Evolutionary conservation across 768 basidiomycete genomes (phyloP).

Genomic region (Termitomyces heimii): DNA sequence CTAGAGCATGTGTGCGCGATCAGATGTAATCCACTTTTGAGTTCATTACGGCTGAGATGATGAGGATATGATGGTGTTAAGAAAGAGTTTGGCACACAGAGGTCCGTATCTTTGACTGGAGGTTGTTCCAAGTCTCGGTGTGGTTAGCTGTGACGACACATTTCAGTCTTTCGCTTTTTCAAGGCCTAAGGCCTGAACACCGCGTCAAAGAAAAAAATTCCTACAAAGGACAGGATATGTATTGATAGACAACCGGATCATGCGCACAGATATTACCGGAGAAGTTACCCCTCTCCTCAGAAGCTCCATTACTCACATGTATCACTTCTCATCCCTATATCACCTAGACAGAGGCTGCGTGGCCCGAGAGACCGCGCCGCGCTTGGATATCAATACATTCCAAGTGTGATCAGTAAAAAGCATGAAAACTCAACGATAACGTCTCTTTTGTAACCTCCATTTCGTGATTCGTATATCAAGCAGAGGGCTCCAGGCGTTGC

Average conservation of each 20-base stretch:
- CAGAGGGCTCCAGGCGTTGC: slow-evolving; percentile 10
- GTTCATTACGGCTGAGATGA: not conserved
- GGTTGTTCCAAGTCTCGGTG: too few relatives aligned
- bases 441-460: not conserved
- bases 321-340: not conserved
- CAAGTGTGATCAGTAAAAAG: slow-evolving; percentile 7
- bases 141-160: not conserved
- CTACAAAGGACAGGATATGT: not conserved
- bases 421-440: slow-evolving; percentile 15
- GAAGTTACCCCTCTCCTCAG: not conserved
- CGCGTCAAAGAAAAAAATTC: not conserved
- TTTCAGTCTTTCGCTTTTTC: not conserved
- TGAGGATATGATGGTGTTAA: too few relatives aligned
- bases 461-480: slow-evolving; percentile 1
- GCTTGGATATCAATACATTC: slow-evolving; percentile 11
- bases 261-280: too few relatives aligned
- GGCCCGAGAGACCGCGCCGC: slow-evolving; percentile 4
- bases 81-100: too few relatives aligned
- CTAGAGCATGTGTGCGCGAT: not conserved
- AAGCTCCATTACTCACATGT: not conserved
- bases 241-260: not conserved
- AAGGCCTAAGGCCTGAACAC: not conserved
- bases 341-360: slow-evolving; percentile 6
- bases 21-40: too few relatives aligned
- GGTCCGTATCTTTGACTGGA: too few relatives aligned